phyloP scores from a whole-genome alignment of 129 eudicot species.

The Tanacetum coccineum region DNA sequence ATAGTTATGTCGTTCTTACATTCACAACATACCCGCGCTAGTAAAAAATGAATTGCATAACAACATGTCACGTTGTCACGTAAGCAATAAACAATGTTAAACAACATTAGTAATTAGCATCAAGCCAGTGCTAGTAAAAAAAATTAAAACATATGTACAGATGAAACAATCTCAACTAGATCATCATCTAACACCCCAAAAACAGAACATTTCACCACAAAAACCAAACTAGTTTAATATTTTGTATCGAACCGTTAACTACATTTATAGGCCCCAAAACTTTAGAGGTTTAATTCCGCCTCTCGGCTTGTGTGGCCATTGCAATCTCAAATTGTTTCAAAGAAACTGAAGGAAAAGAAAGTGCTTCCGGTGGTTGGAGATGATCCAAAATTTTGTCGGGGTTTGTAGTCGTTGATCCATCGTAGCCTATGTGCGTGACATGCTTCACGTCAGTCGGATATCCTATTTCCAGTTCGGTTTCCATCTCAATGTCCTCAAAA shows the following conservation, averaged over 20 bases:
- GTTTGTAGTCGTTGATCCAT: constrained; percentile 54
- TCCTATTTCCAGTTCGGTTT: constrained; percentile 72
- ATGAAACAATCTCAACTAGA: not conserved
- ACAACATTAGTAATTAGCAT: not conserved
- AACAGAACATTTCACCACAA: constrained; percentile 6
- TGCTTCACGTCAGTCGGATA: constrained; percentile 87
- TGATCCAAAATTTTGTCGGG: constrained; percentile 42
- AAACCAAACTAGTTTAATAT: constrained; percentile 19
- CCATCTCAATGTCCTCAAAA: constrained; percentile 39
- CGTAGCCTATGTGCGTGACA: constrained; percentile 76
- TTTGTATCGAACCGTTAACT: not conserved
- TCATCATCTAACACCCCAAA: not conserved
- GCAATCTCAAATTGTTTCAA: constrained; percentile 59
- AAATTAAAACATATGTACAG: not conserved
- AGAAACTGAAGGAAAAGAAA: constrained; percentile 52
- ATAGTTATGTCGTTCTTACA: too few relatives aligned
- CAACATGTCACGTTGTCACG: not conserved
- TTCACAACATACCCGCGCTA: too few relatives aligned
- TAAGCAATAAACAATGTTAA: not conserved
- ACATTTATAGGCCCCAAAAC: constrained; percentile 7
- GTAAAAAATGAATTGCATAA: too few relatives aligned
- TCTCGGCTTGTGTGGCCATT: constrained; percentile 40
- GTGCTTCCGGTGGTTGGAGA: constrained; percentile 35
- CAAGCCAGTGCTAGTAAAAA: not conserved
- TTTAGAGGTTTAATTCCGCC: not conserved